phyloP scores from a whole-genome alignment of 2,329 filamentous ascomycete species.

The Xylariales sp. region DNA sequence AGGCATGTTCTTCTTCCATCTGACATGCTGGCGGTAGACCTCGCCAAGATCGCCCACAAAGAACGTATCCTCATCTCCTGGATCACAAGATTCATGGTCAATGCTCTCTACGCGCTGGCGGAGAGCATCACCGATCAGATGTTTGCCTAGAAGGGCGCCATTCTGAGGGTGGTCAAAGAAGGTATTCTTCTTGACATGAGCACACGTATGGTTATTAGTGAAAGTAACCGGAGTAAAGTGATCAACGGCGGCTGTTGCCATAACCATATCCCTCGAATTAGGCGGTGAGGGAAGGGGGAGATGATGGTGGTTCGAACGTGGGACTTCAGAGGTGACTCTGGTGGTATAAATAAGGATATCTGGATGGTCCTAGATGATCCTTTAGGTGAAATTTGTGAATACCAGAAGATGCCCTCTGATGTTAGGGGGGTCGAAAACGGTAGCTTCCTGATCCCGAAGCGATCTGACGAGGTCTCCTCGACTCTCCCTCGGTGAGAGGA shows the following conservation, averaged over 20 bases:
- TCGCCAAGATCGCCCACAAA: slow-evolving; percentile 97
- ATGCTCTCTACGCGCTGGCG: slow-evolving; percentile 79
- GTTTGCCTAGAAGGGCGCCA: slow-evolving; percentile 57
- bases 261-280: slow-evolving; percentile 55
- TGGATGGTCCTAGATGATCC: slow-evolving; percentile 13
- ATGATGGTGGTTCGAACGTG: slow-evolving; percentile 10
- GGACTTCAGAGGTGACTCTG: slow-evolving; percentile 16
- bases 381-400: slow-evolving; percentile 1
- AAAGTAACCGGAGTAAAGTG: slow-evolving; percentile 47
- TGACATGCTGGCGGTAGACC: slow-evolving; percentile 96
- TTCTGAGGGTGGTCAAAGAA: slow-evolving; percentile 35
- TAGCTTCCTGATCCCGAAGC: slow-evolving; percentile 87
- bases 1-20: slow-evolving; percentile 92
- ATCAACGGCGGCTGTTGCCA: slow-evolving; percentile 58
- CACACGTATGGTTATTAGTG: slow-evolving; percentile 37
- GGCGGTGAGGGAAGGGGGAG: slow-evolving; percentile 19
- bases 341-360: slow-evolving; percentile 9
- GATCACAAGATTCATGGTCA: slow-evolving; percentile 80
- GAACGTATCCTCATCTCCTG: slow-evolving; percentile 95
- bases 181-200: slow-evolving; percentile 31
- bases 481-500: slow-evolving; percentile 99
- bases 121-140: slow-evolving; percentile 81
- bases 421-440: slow-evolving; percentile 95
- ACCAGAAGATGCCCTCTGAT: slow-evolving; percentile 31
- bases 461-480: slow-evolving; percentile 95